Percentiles rank a stretch among this genome's conserved stretches.
These are phyloP conservation scores for Dunaliella sp. DNA, from an alignment of 139 green algal genomes.

Conservation along the genomic window DNA sequence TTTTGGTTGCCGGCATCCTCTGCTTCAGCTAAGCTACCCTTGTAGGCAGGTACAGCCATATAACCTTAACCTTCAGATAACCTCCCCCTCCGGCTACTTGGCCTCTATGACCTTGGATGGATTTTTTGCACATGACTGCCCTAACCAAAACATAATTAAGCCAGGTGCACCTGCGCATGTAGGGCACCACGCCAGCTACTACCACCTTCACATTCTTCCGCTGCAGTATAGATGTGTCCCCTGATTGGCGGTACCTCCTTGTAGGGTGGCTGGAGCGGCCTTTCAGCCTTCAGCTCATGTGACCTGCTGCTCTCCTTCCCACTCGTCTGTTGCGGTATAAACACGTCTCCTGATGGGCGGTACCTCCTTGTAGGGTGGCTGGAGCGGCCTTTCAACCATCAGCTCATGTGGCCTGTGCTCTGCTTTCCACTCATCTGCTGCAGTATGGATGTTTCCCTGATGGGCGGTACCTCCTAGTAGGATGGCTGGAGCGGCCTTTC, in stretches of 20 bases:
- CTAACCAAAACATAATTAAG: too few relatives aligned
- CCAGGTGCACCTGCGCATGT: too few relatives aligned
- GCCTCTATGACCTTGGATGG: too few relatives aligned
- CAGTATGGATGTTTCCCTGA: constrained; percentile 81
- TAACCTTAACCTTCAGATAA: too few relatives aligned
- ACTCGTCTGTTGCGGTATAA: constrained; percentile 29
- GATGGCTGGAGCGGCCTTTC: constrained; percentile 87
- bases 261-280: constrained; percentile 84
- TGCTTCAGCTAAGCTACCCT: too few relatives aligned
- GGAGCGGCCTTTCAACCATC: constrained; percentile 87
- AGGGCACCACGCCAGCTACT: too few relatives aligned
- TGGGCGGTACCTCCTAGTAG: constrained; percentile 78
- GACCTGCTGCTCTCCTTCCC: not conserved
- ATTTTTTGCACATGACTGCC: too few relatives aligned
- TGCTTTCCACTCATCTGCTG: not conserved
- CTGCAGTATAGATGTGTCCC: constrained; percentile 66
- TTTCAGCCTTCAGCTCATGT: constrained; percentile 70
- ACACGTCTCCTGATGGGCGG: constrained; percentile 77
- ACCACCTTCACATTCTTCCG: not conserved
- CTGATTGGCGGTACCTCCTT: constrained; percentile 83
- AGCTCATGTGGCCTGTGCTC: too few relatives aligned
- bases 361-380: constrained; percentile 86
- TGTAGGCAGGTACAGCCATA: too few relatives aligned
- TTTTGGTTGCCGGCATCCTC: too few relatives aligned
- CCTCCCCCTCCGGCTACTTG: too few relatives aligned